Conservation (phyloP, 129 eudicot genomes). For the sunflower (Helianthus annuus) region HanXRQr2.0-SUNRISE NC_035439.2:143784297-143784796, state of each 20-base stretch:
- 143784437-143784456: conserved; percentile 67
- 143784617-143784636: conserved; percentile 83
- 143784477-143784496: conserved; percentile 99
- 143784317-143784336: no score
- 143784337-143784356: no score
- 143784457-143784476: conserved; percentile 70
- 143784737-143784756: neutral
- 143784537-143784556: conserved; percentile 53
- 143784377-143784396: neutral
- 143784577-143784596: conserved; percentile 87
- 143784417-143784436: neutral
- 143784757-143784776: neutral
- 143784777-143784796: conserved; percentile 27
- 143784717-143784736: conserved; percentile 1
- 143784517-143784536: conserved; percentile 78
- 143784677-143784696: conserved; percentile 26
- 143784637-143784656: conserved; percentile 60
- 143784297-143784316: no score
- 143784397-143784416: neutral
- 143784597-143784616: conserved; percentile 71
- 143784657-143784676: conserved; percentile 62
- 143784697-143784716: conserved; percentile 3
- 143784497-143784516: conserved; percentile 84
- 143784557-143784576: conserved; percentile 91
- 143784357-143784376: no score